Conservation (phyloP, 2,329 filamentous ascomycete species). For the Fusarium staphyleae region DNA sequence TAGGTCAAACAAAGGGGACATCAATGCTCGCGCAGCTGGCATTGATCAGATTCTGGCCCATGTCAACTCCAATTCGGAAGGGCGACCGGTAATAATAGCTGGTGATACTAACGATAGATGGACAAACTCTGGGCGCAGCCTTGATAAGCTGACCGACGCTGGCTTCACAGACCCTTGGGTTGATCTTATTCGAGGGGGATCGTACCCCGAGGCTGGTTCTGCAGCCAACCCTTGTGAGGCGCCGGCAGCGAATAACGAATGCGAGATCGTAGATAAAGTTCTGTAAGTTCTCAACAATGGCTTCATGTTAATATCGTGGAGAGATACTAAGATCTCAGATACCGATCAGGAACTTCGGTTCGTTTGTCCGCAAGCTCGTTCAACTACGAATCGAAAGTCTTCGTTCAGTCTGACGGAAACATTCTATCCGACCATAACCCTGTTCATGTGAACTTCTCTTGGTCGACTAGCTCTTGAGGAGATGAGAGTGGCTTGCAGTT, state of each 20-base stretch:
- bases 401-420: slow-evolving; percentile 63
- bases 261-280: slow-evolving; percentile 73
- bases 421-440: slow-evolving; percentile 72
- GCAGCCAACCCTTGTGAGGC: slow-evolving; percentile 59
- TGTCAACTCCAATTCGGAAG: slow-evolving; percentile 61
- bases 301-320: neutral
- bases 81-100: slow-evolving; percentile 68
- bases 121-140: slow-evolving; percentile 54
- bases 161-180: slow-evolving; percentile 67
- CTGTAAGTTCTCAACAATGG: slow-evolving; percentile 45
- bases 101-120: slow-evolving; percentile 73
- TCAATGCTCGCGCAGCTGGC: slow-evolving; percentile 63
- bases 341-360: slow-evolving; percentile 58
- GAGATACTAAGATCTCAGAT: slow-evolving; percentile 40
- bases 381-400: slow-evolving; percentile 62
- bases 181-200: slow-evolving; percentile 57
- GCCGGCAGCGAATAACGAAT: slow-evolving; percentile 59
- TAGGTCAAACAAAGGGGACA: slow-evolving; percentile 58
- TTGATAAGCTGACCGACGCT: slow-evolving; percentile 59
- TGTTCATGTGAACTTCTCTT: slow-evolving; percentile 62
- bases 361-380: slow-evolving; percentile 57
- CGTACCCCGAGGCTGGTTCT: slow-evolving; percentile 52
- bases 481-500: too few species aligned
- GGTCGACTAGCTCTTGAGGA: neutral
- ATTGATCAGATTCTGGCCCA: slow-evolving; percentile 65